Base-by-base conservation (phyloP, 169 alveolate species). In the Eimeria acervulina region DNA sequence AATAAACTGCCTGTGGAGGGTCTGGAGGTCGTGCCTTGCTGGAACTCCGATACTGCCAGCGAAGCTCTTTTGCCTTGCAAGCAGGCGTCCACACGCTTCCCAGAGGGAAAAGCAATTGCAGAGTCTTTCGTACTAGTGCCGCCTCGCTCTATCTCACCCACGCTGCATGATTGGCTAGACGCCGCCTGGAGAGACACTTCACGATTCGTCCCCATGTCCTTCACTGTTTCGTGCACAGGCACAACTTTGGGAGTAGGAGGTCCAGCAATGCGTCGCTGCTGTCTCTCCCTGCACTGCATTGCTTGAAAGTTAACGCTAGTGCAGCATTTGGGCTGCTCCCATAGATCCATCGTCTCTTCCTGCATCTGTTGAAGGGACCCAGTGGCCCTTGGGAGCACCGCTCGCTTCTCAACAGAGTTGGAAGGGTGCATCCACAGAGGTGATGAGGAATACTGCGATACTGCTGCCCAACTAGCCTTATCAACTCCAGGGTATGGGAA, bases 201-300 rank as follows among this genome's bases (percentile, higher is more conserved):
- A 21, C 61, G 38, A 21, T 42, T 2, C 31, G 85, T 21, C 59
- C 15, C 61, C 51, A 42, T 13, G 19, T 23, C 36, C n/a, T 21
- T 38, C 85, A 19, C 13, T 42, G 12, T 42, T 7, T 74, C 85
- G 3, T 74, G 61, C 85, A 38, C 51, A 5, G 66, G 40, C 61
- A 31, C 66, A 81, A 52, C 72, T 81, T 81, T 81, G 23, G 44
- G 90, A 42, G 90, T 23, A 26, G 90, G 90, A 31, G 72, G 90
- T 31, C 90, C 90, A 31, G 90, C 90, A 81, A 51, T 31, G 70
- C 70, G 90, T 21, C 70, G 28, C 47, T 42, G 36, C 90, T 81
- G 90, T 17, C 44, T 81, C 90, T 13, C 23, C 28, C 44, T 31
- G 5, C 66, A 17, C 44, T 47, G 90, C 44, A 52, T n/a, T 17